phyloP scores from a whole-genome alignment of 768 basidiomycete genomes.

The Boletellus sp. region DNA sequence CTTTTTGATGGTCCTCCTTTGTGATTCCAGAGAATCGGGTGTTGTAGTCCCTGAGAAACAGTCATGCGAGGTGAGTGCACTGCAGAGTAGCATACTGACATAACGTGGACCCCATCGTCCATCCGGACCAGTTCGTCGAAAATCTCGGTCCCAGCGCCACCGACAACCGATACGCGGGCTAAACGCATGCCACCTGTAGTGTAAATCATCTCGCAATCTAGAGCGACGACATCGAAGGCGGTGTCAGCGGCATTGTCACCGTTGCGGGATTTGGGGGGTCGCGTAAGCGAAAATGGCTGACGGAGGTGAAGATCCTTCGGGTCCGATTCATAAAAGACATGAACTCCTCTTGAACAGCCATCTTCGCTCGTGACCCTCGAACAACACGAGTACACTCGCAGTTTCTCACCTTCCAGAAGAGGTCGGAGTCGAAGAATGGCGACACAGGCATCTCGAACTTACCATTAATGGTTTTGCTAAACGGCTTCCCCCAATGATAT shows the following conservation, averaged over 20 bases:
- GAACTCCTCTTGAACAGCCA: conserved; percentile 76
- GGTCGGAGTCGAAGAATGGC: background rate
- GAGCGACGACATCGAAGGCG: conserved; percentile 72
- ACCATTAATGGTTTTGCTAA: conserved; percentile 65
- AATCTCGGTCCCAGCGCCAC: conserved; percentile 66
- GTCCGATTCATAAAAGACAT: conserved; percentile 85
- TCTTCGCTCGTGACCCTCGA: conserved; percentile 52
- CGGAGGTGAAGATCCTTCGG: conserved; percentile 65
- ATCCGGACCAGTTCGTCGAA: conserved; percentile 81
- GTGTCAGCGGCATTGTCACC: conserved; percentile 23
- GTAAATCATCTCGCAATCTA: conserved; percentile 98
- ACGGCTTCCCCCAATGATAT: conserved; percentile 80
- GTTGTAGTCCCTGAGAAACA: conserved; percentile 70
- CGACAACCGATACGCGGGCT: conserved; percentile 86
- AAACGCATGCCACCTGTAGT: conserved; percentile 90
- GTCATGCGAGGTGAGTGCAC: background rate
- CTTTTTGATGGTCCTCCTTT: conserved; percentile 52
- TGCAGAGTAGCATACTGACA: conserved; percentile 44
- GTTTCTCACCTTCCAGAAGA: conserved; percentile 53
- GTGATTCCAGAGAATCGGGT: conserved; percentile 88
- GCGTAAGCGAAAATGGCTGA: conserved; percentile 62
- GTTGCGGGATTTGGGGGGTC: conserved; percentile 13
- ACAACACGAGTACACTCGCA: conserved; percentile 77
- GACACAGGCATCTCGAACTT: conserved; percentile 15
- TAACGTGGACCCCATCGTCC: conserved; percentile 75